Evolutionary conservation across 129 eudicot species (phyloP).

Genomic region (Lactuca saligna): DNA sequence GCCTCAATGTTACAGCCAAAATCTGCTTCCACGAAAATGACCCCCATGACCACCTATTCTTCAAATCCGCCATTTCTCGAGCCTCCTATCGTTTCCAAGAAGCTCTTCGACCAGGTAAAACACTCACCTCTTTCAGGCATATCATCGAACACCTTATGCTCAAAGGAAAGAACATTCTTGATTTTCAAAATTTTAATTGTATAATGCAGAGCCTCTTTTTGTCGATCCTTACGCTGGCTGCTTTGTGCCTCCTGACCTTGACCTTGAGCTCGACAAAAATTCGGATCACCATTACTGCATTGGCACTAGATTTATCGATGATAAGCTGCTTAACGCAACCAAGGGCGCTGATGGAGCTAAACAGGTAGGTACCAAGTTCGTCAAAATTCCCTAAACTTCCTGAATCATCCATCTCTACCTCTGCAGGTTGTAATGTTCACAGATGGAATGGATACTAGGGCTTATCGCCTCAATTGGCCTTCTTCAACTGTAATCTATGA

Average conservation of each 20-base stretch:
- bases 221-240: slow-evolving; percentile 78
- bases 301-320: slow-evolving; percentile 82
- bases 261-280: slow-evolving; percentile 22
- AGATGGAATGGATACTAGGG: slow-evolving; percentile 98
- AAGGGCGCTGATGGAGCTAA: slow-evolving; percentile 55
- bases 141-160: slow-evolving; percentile 20
- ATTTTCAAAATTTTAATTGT: neutral
- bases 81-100: slow-evolving; percentile 79
- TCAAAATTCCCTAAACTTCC: neutral
- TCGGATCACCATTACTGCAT: slow-evolving; percentile 47
- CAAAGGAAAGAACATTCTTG: neutral
- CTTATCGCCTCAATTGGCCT: slow-evolving; percentile 85
- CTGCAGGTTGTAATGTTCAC: slow-evolving; percentile 85
- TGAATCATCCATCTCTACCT: slow-evolving; percentile 11
- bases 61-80: slow-evolving; percentile 49
- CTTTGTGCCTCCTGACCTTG: slow-evolving; percentile 45
- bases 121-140: slow-evolving; percentile 8
- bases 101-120: slow-evolving; percentile 63
- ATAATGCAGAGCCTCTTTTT: slow-evolving; percentile 73
- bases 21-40: slow-evolving; percentile 26
- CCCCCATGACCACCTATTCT: slow-evolving; percentile 37
- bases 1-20: slow-evolving; percentile 33
- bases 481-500: slow-evolving; percentile 71
- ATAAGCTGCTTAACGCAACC: slow-evolving; percentile 47
- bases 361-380: slow-evolving; percentile 70